phyloP scores from a whole-genome alignment of 345 rosid species.

The Hibiscus mutabilis region DNA sequence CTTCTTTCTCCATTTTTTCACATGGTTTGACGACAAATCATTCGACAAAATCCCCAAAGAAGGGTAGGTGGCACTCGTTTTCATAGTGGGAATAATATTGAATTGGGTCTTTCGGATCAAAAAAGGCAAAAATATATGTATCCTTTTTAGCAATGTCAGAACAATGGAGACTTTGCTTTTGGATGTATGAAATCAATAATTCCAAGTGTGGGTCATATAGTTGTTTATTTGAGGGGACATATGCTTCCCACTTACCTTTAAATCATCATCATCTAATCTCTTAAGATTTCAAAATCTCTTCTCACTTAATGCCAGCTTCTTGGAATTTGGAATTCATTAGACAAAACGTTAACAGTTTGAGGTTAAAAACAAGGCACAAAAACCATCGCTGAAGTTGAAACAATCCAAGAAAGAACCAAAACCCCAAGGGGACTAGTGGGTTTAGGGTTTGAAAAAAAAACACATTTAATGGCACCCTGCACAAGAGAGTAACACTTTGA shows the following conservation, averaged over 20 bases:
- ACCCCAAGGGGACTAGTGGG: too few species aligned
- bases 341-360: background rate
- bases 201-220: constrained; percentile 23
- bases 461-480: constrained; percentile 2
- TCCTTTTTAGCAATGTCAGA: constrained; percentile 11
- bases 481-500: background rate
- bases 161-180: background rate
- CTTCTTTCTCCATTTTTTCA: constrained; percentile 17
- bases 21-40: constrained; percentile 35
- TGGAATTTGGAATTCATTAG: background rate
- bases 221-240: background rate
- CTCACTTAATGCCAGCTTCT: background rate
- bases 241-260: background rate
- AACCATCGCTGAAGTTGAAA: constrained; percentile 5
- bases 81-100: background rate
- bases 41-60: constrained; percentile 24
- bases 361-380: constrained; percentile 5
- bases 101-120: background rate
- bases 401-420: background rate
- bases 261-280: background rate
- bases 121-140: constrained; percentile 16
- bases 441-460: background rate
- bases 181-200: constrained; percentile 1
- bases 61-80: background rate
- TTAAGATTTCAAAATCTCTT: constrained; percentile 1